Evolutionary conservation across 352 stramenopile genomes (phyloP), one percentile per base, ranked within the genome.

Genomic region (Thraustochytrium sp.): DNA sequence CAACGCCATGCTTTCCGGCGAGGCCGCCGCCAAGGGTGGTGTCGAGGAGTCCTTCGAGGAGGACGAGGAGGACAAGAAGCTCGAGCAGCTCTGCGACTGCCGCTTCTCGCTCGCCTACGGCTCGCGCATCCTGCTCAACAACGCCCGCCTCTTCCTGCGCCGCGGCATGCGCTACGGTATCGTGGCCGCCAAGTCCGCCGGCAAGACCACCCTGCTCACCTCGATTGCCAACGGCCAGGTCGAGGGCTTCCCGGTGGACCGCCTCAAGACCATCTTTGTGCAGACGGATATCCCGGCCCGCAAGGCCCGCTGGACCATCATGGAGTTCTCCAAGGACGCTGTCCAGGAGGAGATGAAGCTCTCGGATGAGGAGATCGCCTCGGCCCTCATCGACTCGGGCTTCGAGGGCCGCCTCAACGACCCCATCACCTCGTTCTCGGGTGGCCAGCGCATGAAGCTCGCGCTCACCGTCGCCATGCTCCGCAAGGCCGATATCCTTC

Each of bases 71-170:
- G 96, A 99, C 42, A 94, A 98, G 84, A 94, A 96, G 89, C 94
- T 96, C 73, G 95, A 97, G 49, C 94, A 98, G 86, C 90, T 99
- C 5, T 99, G 96, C 88, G 98, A 99, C 92, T 99, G 96, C 87
- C 94, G 97, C 87, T 99, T 99, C 89, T 99, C 96, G 82, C 92
- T 99, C 63, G 97, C 97, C 4, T 98, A 96, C 87, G 92, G 92
- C n/a, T 83, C 77, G 37, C 61, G 92, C 87, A 93, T 93, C 85
- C 78, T 95, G 65, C 89, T 95, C 40, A 91, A 91, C 68, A 94
- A 94, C 68, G 90, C 90, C 26, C 88, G 89, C 16, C 87, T 93
- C 21, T 89, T 89, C 42, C 82, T 94, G 29, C 92, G 88, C 49
- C 89, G 90, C 36, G 90, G 90, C 61, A 90, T 93, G 77, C 89